phyloP scores from a whole-genome alignment of 2,329 filamentous ascomycete species.

The Botrytis hyacinthi region DNA sequence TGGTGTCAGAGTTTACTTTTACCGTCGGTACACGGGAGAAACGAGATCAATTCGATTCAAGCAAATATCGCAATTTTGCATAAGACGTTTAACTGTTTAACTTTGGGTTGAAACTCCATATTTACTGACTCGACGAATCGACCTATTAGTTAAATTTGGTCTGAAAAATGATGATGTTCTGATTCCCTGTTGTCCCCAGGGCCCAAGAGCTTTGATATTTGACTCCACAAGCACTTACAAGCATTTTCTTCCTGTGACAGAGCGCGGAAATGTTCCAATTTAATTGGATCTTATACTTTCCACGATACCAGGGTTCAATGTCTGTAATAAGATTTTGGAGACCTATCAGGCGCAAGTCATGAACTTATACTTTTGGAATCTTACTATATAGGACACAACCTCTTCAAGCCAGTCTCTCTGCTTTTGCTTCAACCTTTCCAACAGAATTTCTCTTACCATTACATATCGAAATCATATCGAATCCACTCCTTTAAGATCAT shows the following conservation, averaged over 20 bases:
- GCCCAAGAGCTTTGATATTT: constrained; percentile 14
- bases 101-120: not conserved
- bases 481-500: not conserved
- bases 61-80: not conserved
- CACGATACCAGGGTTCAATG: constrained; percentile 6
- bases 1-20: not conserved
- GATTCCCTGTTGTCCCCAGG: constrained; percentile 6
- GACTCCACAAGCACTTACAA: constrained; percentile 12
- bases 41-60: not conserved
- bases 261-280: constrained; percentile 14
- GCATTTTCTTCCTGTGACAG: constrained; percentile 3
- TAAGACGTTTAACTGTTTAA: constrained; percentile 1
- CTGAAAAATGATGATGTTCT: constrained; percentile 11
- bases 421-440: not conserved
- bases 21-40: not conserved
- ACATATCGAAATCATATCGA: constrained; percentile 1
- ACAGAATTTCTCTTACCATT: not conserved
- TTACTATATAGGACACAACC: constrained; percentile 1
- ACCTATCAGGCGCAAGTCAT: constrained; percentile 16
- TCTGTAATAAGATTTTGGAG: constrained; percentile 15
- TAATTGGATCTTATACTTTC: constrained; percentile 19
- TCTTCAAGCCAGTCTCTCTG: not conserved
- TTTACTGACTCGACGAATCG: constrained; percentile 11
- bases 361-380: not conserved
- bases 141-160: constrained; percentile 7